phyloP scores from a whole-genome alignment of 2,329 filamentous ascomycete species.

The Chrysosporium keratinophilum region DNA sequence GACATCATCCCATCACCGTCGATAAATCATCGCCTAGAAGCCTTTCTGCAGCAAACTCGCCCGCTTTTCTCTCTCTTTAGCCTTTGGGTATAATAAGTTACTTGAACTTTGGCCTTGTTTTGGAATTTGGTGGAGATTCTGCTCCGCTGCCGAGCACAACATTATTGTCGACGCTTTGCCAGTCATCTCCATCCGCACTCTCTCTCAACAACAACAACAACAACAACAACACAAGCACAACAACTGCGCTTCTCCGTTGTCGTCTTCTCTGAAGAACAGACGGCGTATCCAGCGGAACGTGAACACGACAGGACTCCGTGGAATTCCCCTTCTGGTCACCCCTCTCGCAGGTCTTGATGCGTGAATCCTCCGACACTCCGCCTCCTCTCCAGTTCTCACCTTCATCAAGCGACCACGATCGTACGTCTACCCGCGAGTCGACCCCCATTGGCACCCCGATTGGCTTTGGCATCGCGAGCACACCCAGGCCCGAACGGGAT shows the following conservation, averaged over 20 bases:
- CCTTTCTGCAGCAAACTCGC: neutral
- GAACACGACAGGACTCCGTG: neutral
- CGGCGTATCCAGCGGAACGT: neutral
- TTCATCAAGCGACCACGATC: constrained; percentile 37
- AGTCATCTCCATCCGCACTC: neutral
- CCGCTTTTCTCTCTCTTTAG: neutral
- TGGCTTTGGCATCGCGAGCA: constrained; percentile 36
- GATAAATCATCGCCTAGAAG: too few relatives aligned
- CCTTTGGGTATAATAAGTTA: neutral
- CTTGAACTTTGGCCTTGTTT: neutral
- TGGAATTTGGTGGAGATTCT: constrained; percentile 5
- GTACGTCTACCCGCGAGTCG: constrained; percentile 42
- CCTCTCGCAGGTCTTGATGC: constrained; percentile 34
- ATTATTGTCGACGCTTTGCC: neutral
- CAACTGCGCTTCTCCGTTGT: too few relatives aligned
- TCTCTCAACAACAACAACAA: neutral
- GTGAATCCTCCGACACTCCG: constrained; percentile 41
- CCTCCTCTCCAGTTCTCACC: constrained; percentile 46
- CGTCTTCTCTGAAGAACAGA: neutral
- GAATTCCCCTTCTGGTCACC: neutral
- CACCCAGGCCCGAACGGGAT: constrained; percentile 37
- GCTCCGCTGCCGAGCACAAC: neutral
- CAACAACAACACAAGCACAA: neutral
- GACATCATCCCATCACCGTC: neutral
- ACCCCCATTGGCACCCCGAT: constrained; percentile 41